These are phyloP conservation scores for Lachancea nothofagi DNA, from an alignment of 805 yeast genomes.

Conservation along the genomic window DNA sequence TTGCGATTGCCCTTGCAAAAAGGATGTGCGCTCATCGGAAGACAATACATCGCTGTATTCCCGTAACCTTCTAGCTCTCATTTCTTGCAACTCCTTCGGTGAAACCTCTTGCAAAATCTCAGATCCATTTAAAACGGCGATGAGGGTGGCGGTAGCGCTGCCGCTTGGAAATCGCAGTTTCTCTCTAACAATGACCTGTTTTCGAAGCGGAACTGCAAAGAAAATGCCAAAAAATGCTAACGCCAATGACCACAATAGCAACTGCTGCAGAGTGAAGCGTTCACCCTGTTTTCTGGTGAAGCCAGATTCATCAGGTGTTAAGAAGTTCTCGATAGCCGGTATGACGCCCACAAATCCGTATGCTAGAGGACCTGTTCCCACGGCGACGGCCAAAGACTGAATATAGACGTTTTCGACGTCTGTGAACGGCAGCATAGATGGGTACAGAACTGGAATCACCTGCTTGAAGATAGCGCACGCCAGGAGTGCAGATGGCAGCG, in stretches of 20 bases:
- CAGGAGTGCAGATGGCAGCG: constrained; percentile 83
- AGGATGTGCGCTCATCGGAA: constrained; percentile 7
- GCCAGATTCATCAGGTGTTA: constrained; percentile 76
- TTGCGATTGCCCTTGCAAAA: not conserved
- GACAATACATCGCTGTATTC: constrained; percentile 26
- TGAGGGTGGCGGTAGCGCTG: constrained; percentile 89
- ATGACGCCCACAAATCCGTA: constrained; percentile 93
- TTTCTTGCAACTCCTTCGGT: constrained; percentile 32
- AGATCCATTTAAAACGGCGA: constrained; percentile 77
- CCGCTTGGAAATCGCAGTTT: constrained; percentile 93
- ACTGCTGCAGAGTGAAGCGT: constrained; percentile 41
- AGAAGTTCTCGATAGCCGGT: constrained; percentile 89
- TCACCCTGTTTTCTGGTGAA: constrained; percentile 28
- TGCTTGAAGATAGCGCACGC: constrained; percentile 80
- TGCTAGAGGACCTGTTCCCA: constrained; percentile 95
- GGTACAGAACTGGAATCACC: constrained; percentile 32
- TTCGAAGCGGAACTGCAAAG: constrained; percentile 84
- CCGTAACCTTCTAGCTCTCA: constrained; percentile 24
- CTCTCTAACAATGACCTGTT: constrained; percentile 81
- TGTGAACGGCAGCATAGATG: constrained; percentile 46
- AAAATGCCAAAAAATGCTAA: constrained; percentile 93
- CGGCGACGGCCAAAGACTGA: constrained; percentile 92
- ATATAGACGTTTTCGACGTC: constrained; percentile 94
- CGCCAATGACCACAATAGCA: constrained; percentile 79
- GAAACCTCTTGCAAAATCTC: constrained; percentile 38